Base-by-base conservation (phyloP, 345 rosid genomes). In the Carallia brachiata region DNA sequence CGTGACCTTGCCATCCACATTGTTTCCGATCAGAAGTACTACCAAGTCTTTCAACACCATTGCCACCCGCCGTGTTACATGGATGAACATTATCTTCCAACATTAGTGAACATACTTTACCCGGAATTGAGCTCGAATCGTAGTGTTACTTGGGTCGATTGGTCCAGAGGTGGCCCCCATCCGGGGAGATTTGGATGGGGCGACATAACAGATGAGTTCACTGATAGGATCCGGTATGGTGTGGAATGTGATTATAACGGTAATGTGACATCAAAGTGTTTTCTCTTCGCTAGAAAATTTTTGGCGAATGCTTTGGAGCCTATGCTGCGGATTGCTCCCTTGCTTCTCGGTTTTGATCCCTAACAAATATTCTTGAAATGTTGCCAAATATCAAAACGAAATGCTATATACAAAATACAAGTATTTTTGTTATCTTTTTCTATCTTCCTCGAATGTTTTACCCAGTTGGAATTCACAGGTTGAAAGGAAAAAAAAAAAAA, bases 21-120 rank as follows among this genome's bases (percentile, higher is more conserved):
- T 1, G 66, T 91, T 5, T 64, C 86, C 1, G 97, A 89, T 61
- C 60, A 67, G 17, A 69, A 72, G n/a, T 85, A 85, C 53, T 84
- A 86, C 71, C 52, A 77, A 0, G 2, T 85, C 6, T 89, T 91
- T 36, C 34, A 70, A 30, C 52, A 84, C 3, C 34, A 74, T 36
- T 91, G 93, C 36, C 81, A 1, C 12, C 75, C 73, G 1, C 88
- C 90, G n/a, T 91, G 97, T 65, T 91, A 87, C 67, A 63, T 60
- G 52, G 97, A 91, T 28, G 97, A 91, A 40, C 97, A 91, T 53
- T 91, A 89, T 10, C 68, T 89, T 32, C 91, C 97, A 1, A 91
- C 97, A 0, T 57, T 86, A 0, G 83, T 85, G 50, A 77, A 80
- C 63, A 75, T 88, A 65, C 60, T 73, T 1, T 67, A 75, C 53